Evolutionary conservation across 768 basidiomycete genomes (phyloP).

Genomic region (Boletus edulis): DNA sequence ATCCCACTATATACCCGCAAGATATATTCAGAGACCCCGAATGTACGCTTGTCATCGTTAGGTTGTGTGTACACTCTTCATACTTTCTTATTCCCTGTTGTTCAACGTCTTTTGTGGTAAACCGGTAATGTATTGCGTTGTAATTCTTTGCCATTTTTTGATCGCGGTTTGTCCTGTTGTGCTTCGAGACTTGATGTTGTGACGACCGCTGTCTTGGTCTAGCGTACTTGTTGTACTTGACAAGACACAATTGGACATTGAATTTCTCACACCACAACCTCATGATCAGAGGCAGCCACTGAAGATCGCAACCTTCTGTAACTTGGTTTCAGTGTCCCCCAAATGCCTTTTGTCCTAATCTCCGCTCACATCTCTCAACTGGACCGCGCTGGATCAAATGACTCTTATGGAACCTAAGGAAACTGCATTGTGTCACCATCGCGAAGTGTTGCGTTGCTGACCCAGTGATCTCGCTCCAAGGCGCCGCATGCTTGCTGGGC

Average conservation of each 20-base stretch:
- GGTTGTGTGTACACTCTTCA: constrained; percentile 14
- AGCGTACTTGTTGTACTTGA: constrained; percentile 10
- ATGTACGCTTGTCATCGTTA: constrained; percentile 18
- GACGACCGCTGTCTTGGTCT: constrained; percentile 4
- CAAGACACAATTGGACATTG: constrained; percentile 5
- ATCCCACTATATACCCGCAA: constrained; percentile 3
- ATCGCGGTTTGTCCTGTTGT: constrained; percentile 1
- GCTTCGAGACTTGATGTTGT: background rate
- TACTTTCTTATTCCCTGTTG: constrained; percentile 11
- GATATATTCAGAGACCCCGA: constrained; percentile 10
- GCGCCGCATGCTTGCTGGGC: no score
- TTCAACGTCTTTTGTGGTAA: constrained; percentile 1
- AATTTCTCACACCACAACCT: no score
- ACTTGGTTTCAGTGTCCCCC: no score
- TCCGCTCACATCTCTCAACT: no score
- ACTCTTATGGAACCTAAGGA: no score
- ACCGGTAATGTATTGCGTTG: constrained; percentile 1
- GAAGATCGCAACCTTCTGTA: no score
- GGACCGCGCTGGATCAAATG: no score
- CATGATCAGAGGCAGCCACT: no score
- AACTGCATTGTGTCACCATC: no score
- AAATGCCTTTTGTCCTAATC: no score
- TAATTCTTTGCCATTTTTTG: background rate
- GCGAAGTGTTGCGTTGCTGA: no score
- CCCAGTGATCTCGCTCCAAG: no score